Conservation (phyloP, 352 stramenopile genomes). For the Pseudoperonospora humuli region DNA sequence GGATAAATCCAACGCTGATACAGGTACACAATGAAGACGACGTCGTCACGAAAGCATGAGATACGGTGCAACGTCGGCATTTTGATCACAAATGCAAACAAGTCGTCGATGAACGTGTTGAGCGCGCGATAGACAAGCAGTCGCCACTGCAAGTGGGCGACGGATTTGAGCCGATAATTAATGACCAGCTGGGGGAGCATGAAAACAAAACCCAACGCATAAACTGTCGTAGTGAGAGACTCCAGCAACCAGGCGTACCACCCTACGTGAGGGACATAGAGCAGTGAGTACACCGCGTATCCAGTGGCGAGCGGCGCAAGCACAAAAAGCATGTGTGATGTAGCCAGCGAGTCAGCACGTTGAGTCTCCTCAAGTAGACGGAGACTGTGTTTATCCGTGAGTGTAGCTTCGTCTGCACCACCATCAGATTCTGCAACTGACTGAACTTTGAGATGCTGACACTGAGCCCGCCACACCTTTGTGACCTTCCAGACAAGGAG, state of each 20-base stretch:
- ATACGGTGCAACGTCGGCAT: constrained; percentile 89
- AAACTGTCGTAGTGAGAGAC: constrained; percentile 82
- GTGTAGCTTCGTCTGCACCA: constrained; percentile 27
- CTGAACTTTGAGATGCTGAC: constrained; percentile 5
- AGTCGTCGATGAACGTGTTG: constrained; percentile 91
- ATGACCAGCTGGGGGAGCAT: constrained; percentile 91
- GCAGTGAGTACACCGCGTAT: constrained; percentile 70
- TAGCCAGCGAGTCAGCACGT: constrained; percentile 78
- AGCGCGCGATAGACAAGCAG: constrained; percentile 92
- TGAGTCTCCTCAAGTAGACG: constrained; percentile 33
- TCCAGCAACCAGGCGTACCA: constrained; percentile 85
- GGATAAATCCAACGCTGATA: constrained; percentile 90
- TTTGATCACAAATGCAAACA: constrained; percentile 88
- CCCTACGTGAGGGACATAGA: constrained; percentile 75
- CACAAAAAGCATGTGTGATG: constrained; percentile 69
- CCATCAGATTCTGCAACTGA: constrained; percentile 4
- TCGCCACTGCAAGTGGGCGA: constrained; percentile 89
- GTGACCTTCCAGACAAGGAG: constrained; percentile 88
- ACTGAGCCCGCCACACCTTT: constrained; percentile 44
- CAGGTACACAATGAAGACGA: constrained; percentile 88
- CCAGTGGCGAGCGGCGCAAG: constrained; percentile 69
- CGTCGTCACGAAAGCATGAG: constrained; percentile 86
- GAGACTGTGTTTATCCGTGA: constrained; percentile 20
- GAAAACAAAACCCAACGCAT: constrained; percentile 88
- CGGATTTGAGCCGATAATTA: constrained; percentile 89